phyloP scores from a whole-genome alignment of 257 asterid species.

The Euphrasia confusa region DNA sequence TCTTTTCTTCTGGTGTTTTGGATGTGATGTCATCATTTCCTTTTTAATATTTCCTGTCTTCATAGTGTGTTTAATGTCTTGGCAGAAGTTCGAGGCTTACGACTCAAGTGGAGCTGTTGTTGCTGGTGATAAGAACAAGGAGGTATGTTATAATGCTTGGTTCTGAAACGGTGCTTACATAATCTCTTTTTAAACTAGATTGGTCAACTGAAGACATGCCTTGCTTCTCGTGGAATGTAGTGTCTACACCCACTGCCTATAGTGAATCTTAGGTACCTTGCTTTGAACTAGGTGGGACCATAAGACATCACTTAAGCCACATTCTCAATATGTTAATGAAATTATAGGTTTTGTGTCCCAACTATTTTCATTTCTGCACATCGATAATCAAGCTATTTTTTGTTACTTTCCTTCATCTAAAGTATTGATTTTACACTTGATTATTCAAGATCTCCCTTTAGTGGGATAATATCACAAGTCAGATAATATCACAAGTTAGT shows the following conservation, averaged over 20 bases:
- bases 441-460: not conserved
- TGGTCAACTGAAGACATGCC: not conserved
- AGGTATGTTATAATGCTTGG: slow-evolving; percentile 42
- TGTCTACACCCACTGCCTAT: not conserved
- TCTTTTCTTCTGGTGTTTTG: not conserved
- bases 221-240: slow-evolving; percentile 3
- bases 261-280: slow-evolving; percentile 4
- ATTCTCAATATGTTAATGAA: not conserved
- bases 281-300: not conserved
- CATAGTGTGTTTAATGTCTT: slow-evolving; percentile 19
- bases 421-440: not conserved
- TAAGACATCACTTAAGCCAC: not conserved
- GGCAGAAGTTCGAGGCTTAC: slow-evolving; percentile 91
- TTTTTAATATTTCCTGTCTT: not conserved
- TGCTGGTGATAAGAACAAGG: slow-evolving; percentile 83
- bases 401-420: not conserved
- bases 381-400: not conserved
- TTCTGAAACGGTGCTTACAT: slow-evolving; percentile 11
- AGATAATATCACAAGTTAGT: too few species aligned
- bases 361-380: not conserved
- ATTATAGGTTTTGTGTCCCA: not conserved
- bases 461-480: not conserved
- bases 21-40: not conserved
- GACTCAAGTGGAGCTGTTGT: slow-evolving; percentile 67
- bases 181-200: slow-evolving; percentile 1